phyloP scores from a whole-genome alignment of 768 basidiomycete genomes.

The Suillus clintonianus region DNA sequence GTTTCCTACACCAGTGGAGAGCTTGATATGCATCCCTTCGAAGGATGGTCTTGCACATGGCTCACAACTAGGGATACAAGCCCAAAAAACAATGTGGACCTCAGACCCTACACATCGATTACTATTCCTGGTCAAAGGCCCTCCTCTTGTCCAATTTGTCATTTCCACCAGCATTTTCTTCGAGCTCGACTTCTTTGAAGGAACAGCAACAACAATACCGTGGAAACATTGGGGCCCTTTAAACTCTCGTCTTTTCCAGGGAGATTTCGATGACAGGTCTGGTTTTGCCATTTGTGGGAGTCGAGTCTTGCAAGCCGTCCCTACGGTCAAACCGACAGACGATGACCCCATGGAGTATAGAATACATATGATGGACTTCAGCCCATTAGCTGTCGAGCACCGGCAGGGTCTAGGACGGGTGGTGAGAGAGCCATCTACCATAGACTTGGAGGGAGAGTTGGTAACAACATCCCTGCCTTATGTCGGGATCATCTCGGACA shows the following conservation, averaged over 20 bases:
- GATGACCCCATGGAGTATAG: neutral
- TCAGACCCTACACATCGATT: neutral
- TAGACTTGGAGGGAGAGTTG: neutral
- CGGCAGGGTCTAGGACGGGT: no score
- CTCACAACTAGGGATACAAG: no score
- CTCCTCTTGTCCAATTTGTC: neutral
- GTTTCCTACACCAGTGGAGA: no score
- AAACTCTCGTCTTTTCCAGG: neutral
- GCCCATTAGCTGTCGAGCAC: neutral
- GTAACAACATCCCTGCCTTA: neutral
- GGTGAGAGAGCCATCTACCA: no score
- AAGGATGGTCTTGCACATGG: neutral
- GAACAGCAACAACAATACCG: neutral
- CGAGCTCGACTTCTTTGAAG: neutral
- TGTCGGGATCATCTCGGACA: neutral
- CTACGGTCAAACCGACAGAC: neutral
- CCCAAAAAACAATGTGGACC: neutral
- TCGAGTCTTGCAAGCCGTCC: neutral
- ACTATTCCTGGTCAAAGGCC: neutral
- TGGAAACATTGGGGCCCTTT: neutral
- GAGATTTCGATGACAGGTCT: no score
- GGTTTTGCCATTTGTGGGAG: neutral
- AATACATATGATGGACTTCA: neutral
- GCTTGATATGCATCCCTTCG: neutral
- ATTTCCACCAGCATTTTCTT: neutral